Evolutionary conservation across 1,139 yeast genomes (phyloP).

Genomic region (Entelexis sorbosivorans): DNA sequence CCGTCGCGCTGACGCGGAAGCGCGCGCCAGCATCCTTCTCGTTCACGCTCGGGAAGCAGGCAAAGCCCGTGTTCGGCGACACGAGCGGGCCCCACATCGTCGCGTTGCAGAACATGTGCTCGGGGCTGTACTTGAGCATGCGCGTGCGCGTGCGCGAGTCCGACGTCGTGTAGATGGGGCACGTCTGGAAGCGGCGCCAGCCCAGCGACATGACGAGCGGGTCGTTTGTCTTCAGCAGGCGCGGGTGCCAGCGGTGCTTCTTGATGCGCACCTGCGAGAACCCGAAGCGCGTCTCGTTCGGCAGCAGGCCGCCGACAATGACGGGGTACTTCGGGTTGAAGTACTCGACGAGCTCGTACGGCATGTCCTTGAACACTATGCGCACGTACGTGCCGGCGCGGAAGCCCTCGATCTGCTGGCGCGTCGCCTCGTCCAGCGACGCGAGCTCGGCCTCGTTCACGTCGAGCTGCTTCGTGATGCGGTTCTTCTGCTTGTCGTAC

Average conservation of each 20-base stretch:
- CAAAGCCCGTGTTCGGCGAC: slow-evolving; percentile 94
- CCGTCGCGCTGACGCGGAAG: slow-evolving; percentile 96
- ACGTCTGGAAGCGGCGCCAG: slow-evolving; percentile 96
- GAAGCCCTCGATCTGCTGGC: slow-evolving; percentile 80
- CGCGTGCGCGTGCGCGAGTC: slow-evolving; percentile 96
- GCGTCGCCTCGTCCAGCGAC: slow-evolving; percentile 60
- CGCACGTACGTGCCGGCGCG: slow-evolving; percentile 92
- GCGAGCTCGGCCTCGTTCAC: slow-evolving; percentile 65
- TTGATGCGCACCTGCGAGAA: slow-evolving; percentile 85
- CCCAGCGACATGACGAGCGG: slow-evolving; percentile 89
- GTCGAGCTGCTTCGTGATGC: slow-evolving; percentile 90
- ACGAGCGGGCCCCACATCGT: slow-evolving; percentile 95
- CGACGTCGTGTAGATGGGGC: slow-evolving; percentile 90
- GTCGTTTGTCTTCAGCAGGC: slow-evolving; percentile 88
- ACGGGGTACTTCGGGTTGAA: slow-evolving; percentile 79
- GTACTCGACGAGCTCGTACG: slow-evolving; percentile 83
- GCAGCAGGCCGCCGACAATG: slow-evolving; percentile 77
- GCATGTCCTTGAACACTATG: slow-evolving; percentile 67
- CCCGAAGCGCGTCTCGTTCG: slow-evolving; percentile 90
- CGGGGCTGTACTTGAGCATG: slow-evolving; percentile 97
- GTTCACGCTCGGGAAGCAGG: slow-evolving; percentile 86
- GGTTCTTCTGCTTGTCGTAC: slow-evolving; percentile 95
- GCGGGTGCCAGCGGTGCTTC: slow-evolving; percentile 98
- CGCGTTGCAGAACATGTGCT: slow-evolving; percentile 93
- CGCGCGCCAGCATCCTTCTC: slow-evolving; percentile 75